Evolutionary conservation across 2,329 filamentous ascomycete species (phyloP).

Genomic region (Hypoxylon sp.): DNA sequence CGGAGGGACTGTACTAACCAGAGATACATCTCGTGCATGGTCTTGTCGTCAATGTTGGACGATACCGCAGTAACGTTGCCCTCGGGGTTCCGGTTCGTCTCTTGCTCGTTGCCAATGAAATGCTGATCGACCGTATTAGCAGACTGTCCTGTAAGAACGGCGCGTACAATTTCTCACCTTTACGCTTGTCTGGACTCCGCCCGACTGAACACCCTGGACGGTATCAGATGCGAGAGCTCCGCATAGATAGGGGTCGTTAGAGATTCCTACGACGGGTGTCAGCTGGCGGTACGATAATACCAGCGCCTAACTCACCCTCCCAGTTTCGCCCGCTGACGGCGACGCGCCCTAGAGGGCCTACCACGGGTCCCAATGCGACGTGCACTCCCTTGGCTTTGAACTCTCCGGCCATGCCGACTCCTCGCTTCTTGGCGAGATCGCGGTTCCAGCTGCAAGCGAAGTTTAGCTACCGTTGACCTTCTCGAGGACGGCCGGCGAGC

Average conservation of each 20-base stretch:
- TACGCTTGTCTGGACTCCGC: conserved; percentile 73
- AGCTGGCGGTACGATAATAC: not conserved
- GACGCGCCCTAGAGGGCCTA: conserved; percentile 69
- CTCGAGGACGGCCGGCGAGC: not conserved
- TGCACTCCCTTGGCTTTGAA: conserved; percentile 81
- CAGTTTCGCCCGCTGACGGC: conserved; percentile 70
- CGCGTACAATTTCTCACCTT: conserved; percentile 51
- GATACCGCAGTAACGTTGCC: conserved; percentile 60
- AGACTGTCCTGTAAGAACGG: too few relatives aligned
- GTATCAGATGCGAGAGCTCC: conserved; percentile 57
- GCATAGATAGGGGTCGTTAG: conserved; percentile 68
- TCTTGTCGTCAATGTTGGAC: conserved; percentile 67
- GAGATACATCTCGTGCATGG: conserved; percentile 69
- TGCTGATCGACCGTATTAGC: conserved; percentile 52
- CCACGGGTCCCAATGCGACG: conserved; percentile 78
- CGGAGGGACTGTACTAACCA: conserved; percentile 55
- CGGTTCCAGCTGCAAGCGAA: conserved; percentile 75
- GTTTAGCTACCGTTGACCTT: conserved; percentile 46
- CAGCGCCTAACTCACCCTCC: conserved; percentile 55
- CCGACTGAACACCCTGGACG: conserved; percentile 72
- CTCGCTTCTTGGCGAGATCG: conserved; percentile 71
- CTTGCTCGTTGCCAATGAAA: conserved; percentile 77
- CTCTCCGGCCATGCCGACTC: conserved; percentile 77
- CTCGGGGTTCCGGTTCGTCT: conserved; percentile 71
- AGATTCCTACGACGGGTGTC: conserved; percentile 42